Evolutionary conservation across 441 rosid species (phyloP).

Genomic region (Adansonia gregorii): DNA sequence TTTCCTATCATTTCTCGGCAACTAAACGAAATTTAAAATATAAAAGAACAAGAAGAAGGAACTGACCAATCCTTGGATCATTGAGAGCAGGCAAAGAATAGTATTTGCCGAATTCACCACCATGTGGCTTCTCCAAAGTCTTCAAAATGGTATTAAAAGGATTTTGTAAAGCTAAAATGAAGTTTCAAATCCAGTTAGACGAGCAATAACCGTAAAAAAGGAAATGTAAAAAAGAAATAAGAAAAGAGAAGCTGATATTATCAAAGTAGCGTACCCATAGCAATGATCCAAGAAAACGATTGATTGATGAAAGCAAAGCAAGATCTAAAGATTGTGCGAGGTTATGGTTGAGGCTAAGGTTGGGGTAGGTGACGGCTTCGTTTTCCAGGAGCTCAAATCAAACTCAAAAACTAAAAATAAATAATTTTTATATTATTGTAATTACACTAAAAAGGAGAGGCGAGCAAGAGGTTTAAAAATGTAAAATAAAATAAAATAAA

Average conservation of each 20-base stretch:
- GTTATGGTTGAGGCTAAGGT: background rate
- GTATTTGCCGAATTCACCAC: slow-evolving; percentile 60
- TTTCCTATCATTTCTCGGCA: slow-evolving; percentile 18
- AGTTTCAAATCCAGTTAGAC: slow-evolving; percentile 21
- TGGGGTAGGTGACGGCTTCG: slow-evolving; percentile 6
- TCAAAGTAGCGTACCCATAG: slow-evolving; percentile 21
- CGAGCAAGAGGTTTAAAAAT: no score
- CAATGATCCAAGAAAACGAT: background rate
- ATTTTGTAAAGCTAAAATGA: slow-evolving; percentile 51
- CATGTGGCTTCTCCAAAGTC: slow-evolving; percentile 57
- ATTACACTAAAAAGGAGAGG: no score
- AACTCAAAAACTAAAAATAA: background rate
- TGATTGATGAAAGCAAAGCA: slow-evolving; percentile 11
- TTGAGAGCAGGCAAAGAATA: slow-evolving; percentile 60
- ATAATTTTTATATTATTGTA: no score
- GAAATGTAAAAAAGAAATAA: background rate
- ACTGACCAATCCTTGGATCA: slow-evolving; percentile 70
- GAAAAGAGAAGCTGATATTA: background rate
- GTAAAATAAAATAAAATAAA: no score
- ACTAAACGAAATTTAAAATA: slow-evolving; percentile 8
- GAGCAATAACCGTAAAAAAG: background rate
- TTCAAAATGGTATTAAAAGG: slow-evolving; percentile 55
- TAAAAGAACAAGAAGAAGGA: slow-evolving; percentile 4
- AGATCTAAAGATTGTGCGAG: slow-evolving; percentile 10
- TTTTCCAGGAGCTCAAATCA: slow-evolving; percentile 3